Percentiles rank a stretch among this genome's conserved stretches.
These are phyloP conservation scores for Neurospora sublineolata DNA, from an alignment of 495 filamentous ascomycete genomes.

Conservation along the genomic window DNA sequence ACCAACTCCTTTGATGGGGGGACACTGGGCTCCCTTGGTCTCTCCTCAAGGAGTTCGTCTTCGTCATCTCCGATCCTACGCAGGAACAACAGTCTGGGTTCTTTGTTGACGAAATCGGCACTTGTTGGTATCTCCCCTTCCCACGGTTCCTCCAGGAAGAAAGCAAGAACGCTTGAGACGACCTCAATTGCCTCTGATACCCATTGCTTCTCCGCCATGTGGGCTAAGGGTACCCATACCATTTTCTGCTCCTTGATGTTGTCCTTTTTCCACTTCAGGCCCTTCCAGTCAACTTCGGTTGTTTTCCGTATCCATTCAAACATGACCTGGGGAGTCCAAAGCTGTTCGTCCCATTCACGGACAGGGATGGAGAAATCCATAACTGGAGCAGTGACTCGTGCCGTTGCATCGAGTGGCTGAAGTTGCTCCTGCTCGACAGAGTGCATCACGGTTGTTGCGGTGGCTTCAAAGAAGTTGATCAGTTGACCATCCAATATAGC, in stretches of 20 bases:
- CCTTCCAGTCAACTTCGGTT: conserved; percentile 12
- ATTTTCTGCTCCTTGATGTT: conserved; percentile 32
- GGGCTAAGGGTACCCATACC: conserved; percentile 35
- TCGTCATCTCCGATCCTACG: conserved; percentile 35
- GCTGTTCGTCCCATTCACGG: conserved; percentile 42
- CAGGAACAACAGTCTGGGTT: conserved; percentile 40
- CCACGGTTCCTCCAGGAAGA: conserved; percentile 13
- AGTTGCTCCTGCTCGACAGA: conserved; percentile 51
- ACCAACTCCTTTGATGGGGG: neutral
- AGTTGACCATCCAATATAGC: conserved; percentile 30
- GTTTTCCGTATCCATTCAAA: conserved; percentile 22
- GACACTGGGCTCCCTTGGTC: neutral
- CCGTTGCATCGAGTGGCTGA: conserved; percentile 43
- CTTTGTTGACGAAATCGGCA: conserved; percentile 38
- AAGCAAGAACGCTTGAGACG: conserved; percentile 10
- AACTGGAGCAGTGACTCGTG: conserved; percentile 44
- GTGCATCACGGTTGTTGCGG: conserved; percentile 29
- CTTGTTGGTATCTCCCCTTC: conserved; percentile 23
- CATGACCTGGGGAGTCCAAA: conserved; percentile 13
- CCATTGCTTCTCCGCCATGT: conserved; percentile 20
- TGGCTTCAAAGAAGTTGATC: conserved; percentile 31
- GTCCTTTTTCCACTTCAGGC: conserved; percentile 31
- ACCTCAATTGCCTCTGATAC: conserved; percentile 22
- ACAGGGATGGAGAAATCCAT: conserved; percentile 49
- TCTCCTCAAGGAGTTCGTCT: conserved; percentile 35